Evolutionary conservation across 1,284 basidiomycete genomes (phyloP).

Genomic region (Fomitopsis schrenkii): DNA sequence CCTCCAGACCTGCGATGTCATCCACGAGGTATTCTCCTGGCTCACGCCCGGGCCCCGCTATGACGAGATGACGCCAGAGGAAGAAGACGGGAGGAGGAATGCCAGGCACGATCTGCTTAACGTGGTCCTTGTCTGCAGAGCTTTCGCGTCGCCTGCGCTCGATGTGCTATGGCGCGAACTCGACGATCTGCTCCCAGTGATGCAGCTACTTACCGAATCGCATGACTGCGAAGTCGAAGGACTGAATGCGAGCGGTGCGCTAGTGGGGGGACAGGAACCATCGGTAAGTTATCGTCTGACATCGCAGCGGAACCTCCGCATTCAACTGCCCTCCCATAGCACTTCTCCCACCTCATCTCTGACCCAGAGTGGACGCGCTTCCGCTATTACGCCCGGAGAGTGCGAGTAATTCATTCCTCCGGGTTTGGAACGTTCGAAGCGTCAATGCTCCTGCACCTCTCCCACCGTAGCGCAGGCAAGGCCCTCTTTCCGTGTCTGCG

Average conservation of each 20-base stretch:
- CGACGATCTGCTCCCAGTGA: not conserved
- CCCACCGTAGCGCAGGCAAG: not conserved
- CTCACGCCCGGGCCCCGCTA: not conserved
- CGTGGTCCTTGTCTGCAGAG: not conserved
- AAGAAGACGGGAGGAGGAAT: not conserved
- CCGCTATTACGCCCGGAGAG: not conserved
- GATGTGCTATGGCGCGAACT: not conserved
- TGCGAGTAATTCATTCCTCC: not conserved
- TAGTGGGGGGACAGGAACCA: not conserved
- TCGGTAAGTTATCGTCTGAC: not conserved
- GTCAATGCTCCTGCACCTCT: not conserved
- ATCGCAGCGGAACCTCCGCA: not conserved
- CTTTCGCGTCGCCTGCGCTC: not conserved
- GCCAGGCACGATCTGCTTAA: not conserved
- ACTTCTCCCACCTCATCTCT: not conserved
- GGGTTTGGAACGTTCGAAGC: constrained; percentile 1
- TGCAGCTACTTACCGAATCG: not conserved
- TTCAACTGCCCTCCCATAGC: not conserved
- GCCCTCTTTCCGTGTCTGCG: not conserved
- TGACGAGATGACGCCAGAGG: not conserved
- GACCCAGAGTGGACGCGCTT: not conserved
- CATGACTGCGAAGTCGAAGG: not conserved
- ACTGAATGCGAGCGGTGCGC: not conserved
- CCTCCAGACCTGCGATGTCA: not conserved
- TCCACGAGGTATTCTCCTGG: not conserved